These are phyloP conservation scores for Neofusicoccum cordaticola DNA, from an alignment of 2,329 filamentous ascomycete genomes.

Conservation along the genomic window DNA sequence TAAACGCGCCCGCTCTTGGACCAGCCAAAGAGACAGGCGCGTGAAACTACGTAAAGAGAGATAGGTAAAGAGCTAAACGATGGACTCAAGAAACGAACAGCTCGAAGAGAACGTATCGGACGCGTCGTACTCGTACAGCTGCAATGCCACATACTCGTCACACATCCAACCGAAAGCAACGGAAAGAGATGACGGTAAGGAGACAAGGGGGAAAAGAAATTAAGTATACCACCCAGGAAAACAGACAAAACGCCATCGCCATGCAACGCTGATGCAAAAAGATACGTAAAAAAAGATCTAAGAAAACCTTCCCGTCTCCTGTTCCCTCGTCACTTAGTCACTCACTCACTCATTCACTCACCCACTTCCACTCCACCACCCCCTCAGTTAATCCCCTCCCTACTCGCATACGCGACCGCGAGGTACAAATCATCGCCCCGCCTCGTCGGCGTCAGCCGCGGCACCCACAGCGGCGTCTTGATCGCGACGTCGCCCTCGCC, in stretches of 20 bases:
- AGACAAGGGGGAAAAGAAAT: neutral
- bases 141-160: no score
- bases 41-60: no score
- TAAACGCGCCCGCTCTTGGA: no score
- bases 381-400: neutral
- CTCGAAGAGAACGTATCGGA: neutral
- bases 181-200: neutral
- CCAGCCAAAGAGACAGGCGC: no score
- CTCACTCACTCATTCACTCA: no score
- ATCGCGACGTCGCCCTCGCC: slow-evolving; percentile 3
- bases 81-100: no score
- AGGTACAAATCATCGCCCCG: slow-evolving; percentile 64
- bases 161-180: no score
- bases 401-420: slow-evolving; percentile 31
- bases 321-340: no score
- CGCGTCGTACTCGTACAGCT: no score
- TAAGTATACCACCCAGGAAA: neutral
- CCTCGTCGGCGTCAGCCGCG: slow-evolving; percentile 64
- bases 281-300: neutral
- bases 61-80: no score
- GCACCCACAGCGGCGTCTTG: slow-evolving; percentile 54
- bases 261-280: slow-evolving; percentile 1
- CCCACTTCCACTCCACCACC: neutral
- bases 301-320: neutral
- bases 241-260: neutral